Conservation (phyloP, 2,329 filamentous ascomycete species). For the Westerdykella aurantiaca region DNA sequence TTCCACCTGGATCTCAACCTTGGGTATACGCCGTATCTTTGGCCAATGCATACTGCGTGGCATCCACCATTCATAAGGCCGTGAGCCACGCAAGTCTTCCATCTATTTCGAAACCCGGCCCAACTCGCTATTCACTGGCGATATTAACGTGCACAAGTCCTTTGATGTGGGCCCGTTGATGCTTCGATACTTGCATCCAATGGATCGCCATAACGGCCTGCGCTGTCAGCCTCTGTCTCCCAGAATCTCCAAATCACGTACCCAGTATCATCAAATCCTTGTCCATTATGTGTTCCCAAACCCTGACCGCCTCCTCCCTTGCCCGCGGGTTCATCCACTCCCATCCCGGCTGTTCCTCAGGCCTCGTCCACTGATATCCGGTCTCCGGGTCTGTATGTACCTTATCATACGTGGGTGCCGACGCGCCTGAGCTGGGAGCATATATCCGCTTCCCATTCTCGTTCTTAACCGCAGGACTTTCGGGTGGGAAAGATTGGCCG, state of each 20-base stretch:
- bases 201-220: conserved; percentile 34
- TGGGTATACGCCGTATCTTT: too few relatives aligned
- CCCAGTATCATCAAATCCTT: conserved; percentile 30
- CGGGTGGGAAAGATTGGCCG: conserved; percentile 16
- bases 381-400: conserved; percentile 23
- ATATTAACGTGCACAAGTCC: too few relatives aligned
- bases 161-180: too few relatives aligned
- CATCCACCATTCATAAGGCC: too few relatives aligned
- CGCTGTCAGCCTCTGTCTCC: conserved; percentile 9
- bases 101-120: too few relatives aligned
- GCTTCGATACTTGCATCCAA: conserved; percentile 20
- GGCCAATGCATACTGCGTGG: too few relatives aligned
- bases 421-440: conserved; percentile 5
- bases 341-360: conserved; percentile 35
- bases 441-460: conserved; percentile 35
- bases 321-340: conserved; percentile 36
- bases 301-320: conserved; percentile 32
- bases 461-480: conserved; percentile 25
- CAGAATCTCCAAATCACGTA: conserved; percentile 10
- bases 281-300: conserved; percentile 32
- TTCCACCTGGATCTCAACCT: too few relatives aligned
- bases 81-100: too few relatives aligned
- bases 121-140: too few relatives aligned
- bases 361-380: conserved; percentile 34
- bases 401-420: conserved; percentile 6